Evolutionary conservation across 140 eudicot genomes (phyloP), one percentile per base, ranked within the genome.

Genomic region (Anethum foeniculum): DNA sequence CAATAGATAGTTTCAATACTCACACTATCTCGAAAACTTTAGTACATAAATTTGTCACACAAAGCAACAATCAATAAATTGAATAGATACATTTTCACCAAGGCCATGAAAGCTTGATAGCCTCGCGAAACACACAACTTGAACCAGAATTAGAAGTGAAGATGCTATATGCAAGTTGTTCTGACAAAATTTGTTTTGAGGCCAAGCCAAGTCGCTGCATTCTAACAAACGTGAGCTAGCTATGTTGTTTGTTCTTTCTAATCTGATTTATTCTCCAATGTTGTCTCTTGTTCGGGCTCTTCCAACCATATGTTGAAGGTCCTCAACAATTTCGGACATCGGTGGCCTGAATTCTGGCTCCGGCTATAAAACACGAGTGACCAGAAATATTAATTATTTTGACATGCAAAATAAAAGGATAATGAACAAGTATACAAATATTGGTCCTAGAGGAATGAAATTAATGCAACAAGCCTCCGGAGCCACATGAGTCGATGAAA

Each of bases 271-370:
- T 74, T 74, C 77, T 30, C 78, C 16, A 25, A 75, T 25, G 41
- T 75, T 39, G 8, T 46, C 62, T 28, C 62, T 75, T 25, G 79
- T 47, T 86, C 78, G 82, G 14, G 80, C 84, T 81, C 90, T 84
- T 74, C 87, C 86, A 38, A 90, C 85, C 95, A 90, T 88, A 78
- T 88, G 86, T 84, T 86, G 77, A 30, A 90, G 85, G 79, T 83
- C 83, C 86, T 86, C 84, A 62, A 88, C 92, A 0, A 90, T 90
- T 72, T 90, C 95, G 25, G 95, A 90, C 92, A 88, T 85, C 0
- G 92, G 95, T 28, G 95, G 95, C 85, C 95, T 85, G 83, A 90
- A 90, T 79, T 90, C 95, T 41, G 95, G 95, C 82, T 88, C 90
- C 13, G 87, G 80, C 92, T 90, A 83, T 30, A 80, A 79, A 52